Conservation (phyloP, 2,329 filamentous ascomycete species). For the Talaromyces amestolkiae region DNA sequence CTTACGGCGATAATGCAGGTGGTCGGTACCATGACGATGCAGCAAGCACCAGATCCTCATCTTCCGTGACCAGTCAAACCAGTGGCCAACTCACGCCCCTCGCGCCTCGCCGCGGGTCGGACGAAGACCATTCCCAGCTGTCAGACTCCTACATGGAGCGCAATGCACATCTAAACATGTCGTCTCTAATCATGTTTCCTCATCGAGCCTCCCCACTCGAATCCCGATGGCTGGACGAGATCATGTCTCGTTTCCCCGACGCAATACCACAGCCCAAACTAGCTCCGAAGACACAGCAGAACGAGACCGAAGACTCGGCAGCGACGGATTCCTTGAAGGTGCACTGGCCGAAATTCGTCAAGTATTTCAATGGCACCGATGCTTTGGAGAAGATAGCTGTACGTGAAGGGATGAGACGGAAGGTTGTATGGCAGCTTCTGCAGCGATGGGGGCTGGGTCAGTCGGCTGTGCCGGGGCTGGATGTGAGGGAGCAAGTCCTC, state of each 20-base stretch:
- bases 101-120: constrained; percentile 29
- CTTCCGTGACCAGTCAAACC: constrained; percentile 38
- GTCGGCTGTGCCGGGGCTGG: constrained; percentile 29
- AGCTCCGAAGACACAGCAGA: constrained; percentile 11
- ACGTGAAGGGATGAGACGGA: constrained; percentile 82
- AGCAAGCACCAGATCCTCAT: constrained; percentile 38
- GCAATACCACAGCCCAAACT: constrained; percentile 12
- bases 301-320: constrained; percentile 27
- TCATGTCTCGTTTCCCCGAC: constrained; percentile 41
- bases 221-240: constrained; percentile 63
- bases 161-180: constrained; percentile 40
- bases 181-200: constrained; percentile 72
- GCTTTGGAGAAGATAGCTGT: constrained; percentile 82
- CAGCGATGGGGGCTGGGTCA: constrained; percentile 63
- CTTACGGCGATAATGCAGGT: constrained; percentile 14
- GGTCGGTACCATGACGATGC: constrained; percentile 25
- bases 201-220: constrained; percentile 76
- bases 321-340: constrained; percentile 49
- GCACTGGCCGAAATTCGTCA: constrained; percentile 71
- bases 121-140: constrained; percentile 29
- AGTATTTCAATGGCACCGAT: constrained; percentile 83
- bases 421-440: constrained; percentile 56
- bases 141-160: constrained; percentile 36
- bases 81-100: constrained; percentile 40
- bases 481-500: constrained; percentile 45